Evolutionary conservation across 116 monocot species (phyloP).

Genomic region (Posidonia oceanica): DNA sequence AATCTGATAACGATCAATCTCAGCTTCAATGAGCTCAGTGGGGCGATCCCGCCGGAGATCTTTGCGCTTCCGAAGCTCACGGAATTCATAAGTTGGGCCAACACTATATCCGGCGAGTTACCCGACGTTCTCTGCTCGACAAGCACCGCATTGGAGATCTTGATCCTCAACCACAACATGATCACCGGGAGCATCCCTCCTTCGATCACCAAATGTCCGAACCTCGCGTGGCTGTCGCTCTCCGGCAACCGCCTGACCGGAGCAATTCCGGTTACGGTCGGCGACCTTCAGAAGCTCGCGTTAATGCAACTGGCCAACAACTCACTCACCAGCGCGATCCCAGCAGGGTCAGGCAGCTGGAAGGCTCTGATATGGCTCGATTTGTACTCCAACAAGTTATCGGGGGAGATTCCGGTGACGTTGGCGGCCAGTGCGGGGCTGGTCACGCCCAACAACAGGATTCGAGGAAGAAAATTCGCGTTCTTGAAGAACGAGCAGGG

Average conservation of each 20-base stretch:
- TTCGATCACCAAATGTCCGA: slow-evolving; percentile 41
- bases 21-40: slow-evolving; percentile 58
- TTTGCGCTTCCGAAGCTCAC: slow-evolving; percentile 36
- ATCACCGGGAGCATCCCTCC: slow-evolving; percentile 49
- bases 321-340: slow-evolving; percentile 40
- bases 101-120: slow-evolving; percentile 54
- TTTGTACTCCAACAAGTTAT: slow-evolving; percentile 36
- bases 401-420: slow-evolving; percentile 30
- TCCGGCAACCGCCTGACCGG: slow-evolving; percentile 52
- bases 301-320: slow-evolving; percentile 66
- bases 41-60: slow-evolving; percentile 44
- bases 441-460: slow-evolving; percentile 31
- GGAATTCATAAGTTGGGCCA: slow-evolving; percentile 67
- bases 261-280: slow-evolving; percentile 29
- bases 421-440: slow-evolving; percentile 43
- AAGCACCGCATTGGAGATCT: slow-evolving; percentile 27
- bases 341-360: slow-evolving; percentile 40
- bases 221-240: slow-evolving; percentile 67
- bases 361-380: slow-evolving; percentile 71
- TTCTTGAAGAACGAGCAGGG: slow-evolving; percentile 68
- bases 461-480: slow-evolving; percentile 51
- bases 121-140: slow-evolving; percentile 44
- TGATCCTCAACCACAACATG: slow-evolving; percentile 62
- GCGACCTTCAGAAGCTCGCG: slow-evolving; percentile 40
- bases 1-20: slow-evolving; percentile 48